These are phyloP conservation scores for Gentiana macrophylla DNA, from an alignment of 257 asterid genomes.

Conservation along the genomic window DNA sequence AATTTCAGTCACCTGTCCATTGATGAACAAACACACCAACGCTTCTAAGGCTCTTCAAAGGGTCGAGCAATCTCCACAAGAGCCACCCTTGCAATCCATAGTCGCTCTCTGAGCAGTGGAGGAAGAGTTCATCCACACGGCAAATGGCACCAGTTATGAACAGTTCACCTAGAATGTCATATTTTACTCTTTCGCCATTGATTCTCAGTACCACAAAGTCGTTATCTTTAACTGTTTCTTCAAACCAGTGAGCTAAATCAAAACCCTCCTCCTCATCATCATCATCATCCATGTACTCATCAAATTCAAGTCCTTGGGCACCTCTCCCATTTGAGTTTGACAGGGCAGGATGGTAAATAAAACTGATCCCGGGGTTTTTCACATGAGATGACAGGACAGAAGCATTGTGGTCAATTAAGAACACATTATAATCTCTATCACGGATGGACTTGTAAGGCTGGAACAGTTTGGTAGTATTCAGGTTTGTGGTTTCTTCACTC, in stretches of 20 bases:
- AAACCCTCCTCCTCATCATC: constrained; percentile 50
- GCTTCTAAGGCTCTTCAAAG: constrained; percentile 48
- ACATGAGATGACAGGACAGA: constrained; percentile 57
- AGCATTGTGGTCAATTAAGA: constrained; percentile 55
- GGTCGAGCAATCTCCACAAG: constrained; percentile 39
- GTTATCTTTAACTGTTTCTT: constrained; percentile 43
- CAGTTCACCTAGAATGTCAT: constrained; percentile 51
- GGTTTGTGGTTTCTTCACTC: constrained; percentile 51
- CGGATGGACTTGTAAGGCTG: constrained; percentile 34
- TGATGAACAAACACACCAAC: constrained; percentile 71
- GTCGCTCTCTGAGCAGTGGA: constrained; percentile 42
- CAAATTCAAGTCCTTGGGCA: constrained; percentile 25
- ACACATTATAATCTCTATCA: constrained; percentile 39
- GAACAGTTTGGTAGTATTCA: constrained; percentile 28
- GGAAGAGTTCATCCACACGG: constrained; percentile 60
- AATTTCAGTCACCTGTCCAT: constrained; percentile 45
- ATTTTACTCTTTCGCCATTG: constrained; percentile 40
- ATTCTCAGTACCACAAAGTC: constrained; percentile 76
- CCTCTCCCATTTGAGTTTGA: constrained; percentile 18
- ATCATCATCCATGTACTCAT: constrained; percentile 54
- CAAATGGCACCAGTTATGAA: constrained; percentile 58
- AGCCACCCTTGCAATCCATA: constrained; percentile 17
- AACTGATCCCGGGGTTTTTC: constrained; percentile 56
- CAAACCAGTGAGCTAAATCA: constrained; percentile 62
- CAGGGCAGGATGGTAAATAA: constrained; percentile 63